Base-by-base conservation (phyloP, 2,329 filamentous ascomycete genomes). In the Celoporthe dispersa region DNA sequence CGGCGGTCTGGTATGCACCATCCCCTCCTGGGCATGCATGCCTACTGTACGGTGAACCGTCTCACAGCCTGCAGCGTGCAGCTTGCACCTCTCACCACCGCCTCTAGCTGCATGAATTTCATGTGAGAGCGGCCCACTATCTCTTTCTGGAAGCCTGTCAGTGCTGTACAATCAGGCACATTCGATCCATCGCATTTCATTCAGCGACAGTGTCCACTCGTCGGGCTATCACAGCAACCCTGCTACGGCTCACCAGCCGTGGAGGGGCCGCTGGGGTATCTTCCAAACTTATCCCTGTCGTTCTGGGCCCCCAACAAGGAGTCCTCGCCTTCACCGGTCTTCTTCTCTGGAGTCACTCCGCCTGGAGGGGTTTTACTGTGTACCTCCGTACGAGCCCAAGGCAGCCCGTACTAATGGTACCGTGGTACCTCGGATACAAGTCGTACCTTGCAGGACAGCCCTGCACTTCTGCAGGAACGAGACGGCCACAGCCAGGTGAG, bases 241-340 rank as follows among this genome's bases (percentile, higher is more conserved):
- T 28, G 41, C 39, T 48, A 64, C 64, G 53, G 37, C 64, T 48
- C 55, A 48, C 35, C 35, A 41, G 37, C 53, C 64, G 55, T 59
- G 64, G 70, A 67, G 70, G 67, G 70, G 59, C 48, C 65, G 64
- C 41, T 41, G 53, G 64, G 64, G 53, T 28, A 19, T 33, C 33
- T 33, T 44, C 22, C 33, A 60, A n/a, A 59, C 61, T 44, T 61
- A 44, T 48, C 69, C 69, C 69, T 68, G 66, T 61, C 16, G 61
- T 68, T 61, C 55, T 60, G 41, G 44, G 62, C 66, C 22, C 33
- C 35, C 37, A 57, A 59, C 39, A 33, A 37, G 63, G n/a, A 37
- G 33, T 41, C 69, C 69, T 65, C 70, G 70, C 69, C 68, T 66
- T 71, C 65, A 69, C 69, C 70, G 70, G 64, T 67, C 51, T 64